Conservation (phyloP, 306 rosid species). For the Boehmeria nivea region DNA sequence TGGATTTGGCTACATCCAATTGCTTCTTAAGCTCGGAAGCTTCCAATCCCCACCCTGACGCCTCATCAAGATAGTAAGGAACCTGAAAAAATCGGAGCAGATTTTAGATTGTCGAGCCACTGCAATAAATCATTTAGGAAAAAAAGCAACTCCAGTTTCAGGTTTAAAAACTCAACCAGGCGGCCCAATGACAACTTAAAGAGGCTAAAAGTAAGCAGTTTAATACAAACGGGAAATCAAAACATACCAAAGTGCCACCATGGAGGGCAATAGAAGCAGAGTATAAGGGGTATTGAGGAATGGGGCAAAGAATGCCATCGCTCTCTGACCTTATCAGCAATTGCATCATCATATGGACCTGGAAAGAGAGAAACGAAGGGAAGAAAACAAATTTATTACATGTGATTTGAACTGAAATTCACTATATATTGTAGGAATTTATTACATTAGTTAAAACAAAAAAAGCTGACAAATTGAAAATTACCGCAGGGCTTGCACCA, state of each 20-base stretch:
- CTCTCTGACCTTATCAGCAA: slow-evolving; percentile 61
- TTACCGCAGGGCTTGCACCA: slow-evolving; percentile 93
- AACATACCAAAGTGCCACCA: slow-evolving; percentile 71
- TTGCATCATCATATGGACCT: slow-evolving; percentile 95
- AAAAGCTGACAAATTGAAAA: slow-evolving; percentile 4
- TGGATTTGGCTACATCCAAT: slow-evolving; percentile 64
- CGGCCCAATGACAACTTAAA: too few species aligned
- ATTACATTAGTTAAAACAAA: neutral
- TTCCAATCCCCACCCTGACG: slow-evolving; percentile 86
- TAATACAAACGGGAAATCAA: neutral
- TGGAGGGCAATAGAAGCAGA: slow-evolving; percentile 93
- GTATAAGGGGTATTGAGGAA: slow-evolving; percentile 90
- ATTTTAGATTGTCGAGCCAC: slow-evolving; percentile 10
- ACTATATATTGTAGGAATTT: neutral
- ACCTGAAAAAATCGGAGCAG: slow-evolving; percentile 40
- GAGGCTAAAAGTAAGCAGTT: slow-evolving; percentile 4
- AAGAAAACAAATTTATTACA: neutral
- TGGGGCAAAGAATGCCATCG: slow-evolving; percentile 88
- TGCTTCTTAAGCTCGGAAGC: slow-evolving; percentile 64
- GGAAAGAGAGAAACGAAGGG: slow-evolving; percentile 23
- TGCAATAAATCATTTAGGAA: neutral
- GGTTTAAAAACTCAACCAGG: slow-evolving; percentile 8
- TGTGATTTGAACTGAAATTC: neutral
- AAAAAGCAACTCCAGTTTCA: slow-evolving; percentile 1
- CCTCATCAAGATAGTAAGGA: slow-evolving; percentile 84